Conservation (phyloP, 164 flowering plant genomes). For the Brasenia schreberi region DNA sequence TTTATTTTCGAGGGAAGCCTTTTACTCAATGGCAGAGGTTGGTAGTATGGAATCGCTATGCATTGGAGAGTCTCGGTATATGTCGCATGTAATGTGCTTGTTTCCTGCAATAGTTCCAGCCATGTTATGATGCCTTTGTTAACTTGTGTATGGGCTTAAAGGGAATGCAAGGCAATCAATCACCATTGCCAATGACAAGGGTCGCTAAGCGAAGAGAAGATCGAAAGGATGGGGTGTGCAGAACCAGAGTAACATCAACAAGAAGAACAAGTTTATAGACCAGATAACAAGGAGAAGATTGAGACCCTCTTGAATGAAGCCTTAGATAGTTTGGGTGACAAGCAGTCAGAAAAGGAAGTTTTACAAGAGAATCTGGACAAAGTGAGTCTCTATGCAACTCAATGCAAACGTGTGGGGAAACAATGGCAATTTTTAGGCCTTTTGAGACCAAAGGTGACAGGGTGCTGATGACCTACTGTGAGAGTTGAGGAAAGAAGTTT, state of each 20-base stretch:
- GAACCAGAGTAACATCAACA: slow-evolving; percentile 56
- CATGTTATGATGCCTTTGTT: too few species aligned
- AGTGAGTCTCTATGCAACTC: slow-evolving; percentile 86
- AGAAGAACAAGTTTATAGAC: too few species aligned
- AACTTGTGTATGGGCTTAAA: slow-evolving; percentile 12
- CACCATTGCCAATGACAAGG: slow-evolving; percentile 80
- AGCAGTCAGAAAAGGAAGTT: slow-evolving; percentile 72
- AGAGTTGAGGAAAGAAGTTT: too few species aligned
- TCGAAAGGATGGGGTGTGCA: slow-evolving; percentile 58
- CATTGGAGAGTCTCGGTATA: too few species aligned
- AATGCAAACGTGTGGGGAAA: slow-evolving; percentile 9
- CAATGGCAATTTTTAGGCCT: too few species aligned
- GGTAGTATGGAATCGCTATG: too few species aligned
- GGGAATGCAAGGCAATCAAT: slow-evolving; percentile 82
- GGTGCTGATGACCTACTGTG: too few species aligned
- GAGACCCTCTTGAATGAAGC: slow-evolving; percentile 68
- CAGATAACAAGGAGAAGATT: slow-evolving; percentile 73
- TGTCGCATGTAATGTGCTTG: too few species aligned
- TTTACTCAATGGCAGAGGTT: too few species aligned
- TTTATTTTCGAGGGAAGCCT: too few species aligned
- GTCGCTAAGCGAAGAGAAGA: slow-evolving; percentile 72
- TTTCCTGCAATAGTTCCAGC: too few species aligned
- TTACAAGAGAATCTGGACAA: slow-evolving; percentile 80
- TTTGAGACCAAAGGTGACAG: too few species aligned
- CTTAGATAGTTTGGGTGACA: slow-evolving; percentile 81